Evolutionary conservation across 331 rosid species (phyloP).

Genomic region (Malus hybrid): DNA sequence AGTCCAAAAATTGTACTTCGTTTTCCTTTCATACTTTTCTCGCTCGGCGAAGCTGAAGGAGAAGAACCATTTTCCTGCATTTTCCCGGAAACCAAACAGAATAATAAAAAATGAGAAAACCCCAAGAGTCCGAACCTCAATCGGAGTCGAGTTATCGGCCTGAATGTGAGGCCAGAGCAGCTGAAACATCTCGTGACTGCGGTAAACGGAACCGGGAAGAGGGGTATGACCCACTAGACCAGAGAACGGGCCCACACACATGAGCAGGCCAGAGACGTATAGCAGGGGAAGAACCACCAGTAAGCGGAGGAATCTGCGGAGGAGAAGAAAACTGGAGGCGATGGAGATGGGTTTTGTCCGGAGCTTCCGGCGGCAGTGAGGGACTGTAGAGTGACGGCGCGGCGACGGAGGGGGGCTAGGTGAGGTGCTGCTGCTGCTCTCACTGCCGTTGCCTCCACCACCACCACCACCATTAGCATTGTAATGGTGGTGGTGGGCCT

Average conservation of each 20-base stretch:
- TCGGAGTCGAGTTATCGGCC: constrained; percentile 63
- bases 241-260: constrained; percentile 87
- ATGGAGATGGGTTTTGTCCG: constrained; percentile 41
- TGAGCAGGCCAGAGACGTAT: constrained; percentile 68
- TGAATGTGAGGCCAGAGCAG: constrained; percentile 53
- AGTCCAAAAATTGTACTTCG: background rate
- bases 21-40: background rate
- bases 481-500: constrained; percentile 29
- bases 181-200: constrained; percentile 55
- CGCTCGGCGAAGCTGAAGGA: background rate
- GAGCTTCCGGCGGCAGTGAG: constrained; percentile 45
- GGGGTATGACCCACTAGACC: constrained; percentile 45
- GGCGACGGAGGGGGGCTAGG: constrained; percentile 93
- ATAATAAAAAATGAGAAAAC: background rate
- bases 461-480: constrained; percentile 25
- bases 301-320: constrained; percentile 68
- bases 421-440: constrained; percentile 55
- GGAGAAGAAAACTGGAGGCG: constrained; percentile 35
- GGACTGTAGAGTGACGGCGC: constrained; percentile 32
- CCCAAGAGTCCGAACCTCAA: constrained; percentile 41
- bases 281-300: constrained; percentile 68
- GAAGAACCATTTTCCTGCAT: background rate
- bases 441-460: constrained; percentile 22
- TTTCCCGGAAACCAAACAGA: constrained; percentile 8
- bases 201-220: constrained; percentile 78